A percentile compares a stretch with the other conserved stretches of the same genome.
Evolutionary conservation across 2,329 filamentous ascomycete genomes (phyloP).

Genomic region (Ascochyta viciae-villosae): DNA sequence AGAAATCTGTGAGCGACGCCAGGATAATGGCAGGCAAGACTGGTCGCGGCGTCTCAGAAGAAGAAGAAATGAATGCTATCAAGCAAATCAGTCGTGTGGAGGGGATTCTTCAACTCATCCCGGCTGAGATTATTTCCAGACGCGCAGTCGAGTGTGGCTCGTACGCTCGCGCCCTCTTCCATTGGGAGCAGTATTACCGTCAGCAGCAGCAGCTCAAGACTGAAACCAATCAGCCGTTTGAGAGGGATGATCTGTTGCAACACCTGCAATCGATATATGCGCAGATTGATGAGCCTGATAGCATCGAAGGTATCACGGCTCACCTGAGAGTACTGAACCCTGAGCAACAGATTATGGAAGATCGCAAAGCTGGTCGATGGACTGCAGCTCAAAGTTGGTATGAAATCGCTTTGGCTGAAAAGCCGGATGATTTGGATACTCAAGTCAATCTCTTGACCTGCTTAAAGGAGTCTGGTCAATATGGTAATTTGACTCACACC

Average conservation of each 20-base stretch:
- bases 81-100: conserved; percentile 71
- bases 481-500: conserved; percentile 64
- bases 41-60: conserved; percentile 52
- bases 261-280: conserved; percentile 92
- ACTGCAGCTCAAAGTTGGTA: conserved; percentile 97
- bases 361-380: conserved; percentile 93
- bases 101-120: conserved; percentile 71
- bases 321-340: conserved; percentile 87
- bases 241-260: conserved; percentile 70
- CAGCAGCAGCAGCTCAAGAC: conserved; percentile 54
- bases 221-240: conserved; percentile 57
- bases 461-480: conserved; percentile 92
- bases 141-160: conserved; percentile 93
- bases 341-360: conserved; percentile 90
- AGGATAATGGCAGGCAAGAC: conserved; percentile 53
- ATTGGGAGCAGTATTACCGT: conserved; percentile 90
- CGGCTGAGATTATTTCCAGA: conserved; percentile 75
- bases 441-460: conserved; percentile 87
- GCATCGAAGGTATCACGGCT: conserved; percentile 90
- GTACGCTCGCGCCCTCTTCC: conserved; percentile 88
- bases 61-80: conserved; percentile 61
- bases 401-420: conserved; percentile 83
- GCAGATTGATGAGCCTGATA: conserved; percentile 96
- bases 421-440: conserved; percentile 76
- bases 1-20: conserved; percentile 53